Evolutionary conservation across 2,329 filamentous ascomycete genomes (phyloP).

Genomic region (Sordariomycetes sp.): DNA sequence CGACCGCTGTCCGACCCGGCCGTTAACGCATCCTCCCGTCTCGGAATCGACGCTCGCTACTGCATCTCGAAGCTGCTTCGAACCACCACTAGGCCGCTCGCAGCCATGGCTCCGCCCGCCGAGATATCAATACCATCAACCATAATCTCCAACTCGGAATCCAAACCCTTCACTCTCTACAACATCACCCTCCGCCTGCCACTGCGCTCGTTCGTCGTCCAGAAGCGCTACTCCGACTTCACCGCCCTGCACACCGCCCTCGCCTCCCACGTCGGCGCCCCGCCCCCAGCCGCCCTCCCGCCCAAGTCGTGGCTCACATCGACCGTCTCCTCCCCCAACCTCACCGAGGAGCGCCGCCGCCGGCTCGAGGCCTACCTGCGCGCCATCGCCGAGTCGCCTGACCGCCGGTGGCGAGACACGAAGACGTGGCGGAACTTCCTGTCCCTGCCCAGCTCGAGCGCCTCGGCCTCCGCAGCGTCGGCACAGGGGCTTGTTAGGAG

Average conservation of each 20-base stretch:
- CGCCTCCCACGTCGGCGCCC: slow-evolving; percentile 42
- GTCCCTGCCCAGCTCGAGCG: slow-evolving; percentile 49
- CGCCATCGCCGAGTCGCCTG: slow-evolving; percentile 61
- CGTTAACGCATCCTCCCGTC: not conserved
- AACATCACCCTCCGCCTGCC: slow-evolving; percentile 69
- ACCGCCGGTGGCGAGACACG: slow-evolving; percentile 66
- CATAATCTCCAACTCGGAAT: slow-evolving; percentile 39
- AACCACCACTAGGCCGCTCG: not conserved
- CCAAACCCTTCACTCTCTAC: slow-evolving; percentile 66
- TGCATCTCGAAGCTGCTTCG: not conserved
- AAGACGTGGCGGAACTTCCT: slow-evolving; percentile 64
- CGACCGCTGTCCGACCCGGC: not conserved
- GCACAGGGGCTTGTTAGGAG: slow-evolving; percentile 29
- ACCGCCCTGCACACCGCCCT: slow-evolving; percentile 53
- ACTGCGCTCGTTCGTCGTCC: slow-evolving; percentile 62
- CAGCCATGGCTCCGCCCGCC: slow-evolving; percentile 50
- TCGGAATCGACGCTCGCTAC: no score
- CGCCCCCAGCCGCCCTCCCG: slow-evolving; percentile 60
- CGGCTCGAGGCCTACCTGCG: slow-evolving; percentile 63
- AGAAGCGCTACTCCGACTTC: slow-evolving; percentile 80
- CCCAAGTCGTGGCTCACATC: slow-evolving; percentile 68
- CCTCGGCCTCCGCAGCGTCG: slow-evolving; percentile 34
- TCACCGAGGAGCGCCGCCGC: slow-evolving; percentile 59
- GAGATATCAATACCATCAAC: slow-evolving; percentile 61
- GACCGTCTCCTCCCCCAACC: slow-evolving; percentile 56